Percentiles rank a stretch among this genome's conserved stretches.
Conservation (phyloP, 345 rosid species). For the Rhodomyrtus tomentosa region DNA sequence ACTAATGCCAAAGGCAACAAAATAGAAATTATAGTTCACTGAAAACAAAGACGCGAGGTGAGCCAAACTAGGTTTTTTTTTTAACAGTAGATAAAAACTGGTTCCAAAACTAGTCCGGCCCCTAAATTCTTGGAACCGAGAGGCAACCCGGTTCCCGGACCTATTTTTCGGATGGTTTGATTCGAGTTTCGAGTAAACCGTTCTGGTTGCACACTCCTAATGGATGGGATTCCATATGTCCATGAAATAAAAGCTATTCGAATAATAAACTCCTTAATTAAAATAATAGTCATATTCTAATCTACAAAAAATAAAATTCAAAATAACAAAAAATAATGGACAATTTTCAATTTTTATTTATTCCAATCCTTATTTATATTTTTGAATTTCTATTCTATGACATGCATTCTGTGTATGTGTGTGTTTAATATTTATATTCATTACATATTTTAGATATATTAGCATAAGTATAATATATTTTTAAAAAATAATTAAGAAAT, state of each 20-base stretch:
- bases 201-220: too few relatives aligned
- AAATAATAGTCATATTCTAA: neutral
- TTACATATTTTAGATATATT: neutral
- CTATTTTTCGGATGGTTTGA: too few relatives aligned
- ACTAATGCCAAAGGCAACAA: too few relatives aligned
- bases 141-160: too few relatives aligned
- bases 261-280: neutral
- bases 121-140: too few relatives aligned
- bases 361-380: neutral
- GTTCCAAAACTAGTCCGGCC: too few relatives aligned
- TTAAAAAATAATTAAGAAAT: neutral
- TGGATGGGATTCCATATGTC: too few relatives aligned
- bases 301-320: neutral
- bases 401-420: neutral
- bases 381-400: neutral
- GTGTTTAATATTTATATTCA: neutral
- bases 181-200: too few relatives aligned
- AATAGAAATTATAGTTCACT: too few relatives aligned
- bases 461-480: neutral
- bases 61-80: too few relatives aligned
- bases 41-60: too few relatives aligned
- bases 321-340: neutral
- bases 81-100: too few relatives aligned
- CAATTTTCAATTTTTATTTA: neutral
- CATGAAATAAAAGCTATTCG: neutral